Percentiles rank a stretch among this genome's conserved stretches.
Conservation (phyloP, 352 stramenopile genomes). For the Hyaloperonospora arabidopsidis region DNA sequence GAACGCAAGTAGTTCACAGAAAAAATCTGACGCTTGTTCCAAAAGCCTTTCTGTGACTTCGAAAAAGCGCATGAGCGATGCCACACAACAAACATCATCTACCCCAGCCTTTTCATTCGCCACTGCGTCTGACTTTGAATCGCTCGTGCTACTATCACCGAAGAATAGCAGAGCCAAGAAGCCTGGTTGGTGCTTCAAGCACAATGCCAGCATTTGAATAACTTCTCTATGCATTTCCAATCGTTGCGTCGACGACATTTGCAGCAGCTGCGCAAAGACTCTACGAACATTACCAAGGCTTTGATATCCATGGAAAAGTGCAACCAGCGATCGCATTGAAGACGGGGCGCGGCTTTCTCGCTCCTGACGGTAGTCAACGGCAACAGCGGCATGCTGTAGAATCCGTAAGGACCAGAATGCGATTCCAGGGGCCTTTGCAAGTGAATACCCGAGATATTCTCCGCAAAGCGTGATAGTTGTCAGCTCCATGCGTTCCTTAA, state of each 20-base stretch:
- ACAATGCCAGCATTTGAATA: constrained; percentile 45
- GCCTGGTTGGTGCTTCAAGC: constrained; percentile 47
- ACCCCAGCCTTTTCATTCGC: constrained; percentile 13
- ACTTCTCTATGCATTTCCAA: constrained; percentile 33
- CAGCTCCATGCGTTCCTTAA: constrained; percentile 29
- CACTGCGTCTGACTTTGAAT: constrained; percentile 10
- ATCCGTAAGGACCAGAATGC: constrained; percentile 43
- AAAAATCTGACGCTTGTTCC: constrained; percentile 46
- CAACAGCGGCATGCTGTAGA: constrained; percentile 37
- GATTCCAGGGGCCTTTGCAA: constrained; percentile 31
- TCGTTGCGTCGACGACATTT: constrained; percentile 17
- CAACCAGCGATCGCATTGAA: constrained; percentile 41
- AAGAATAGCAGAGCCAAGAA: constrained; percentile 55
- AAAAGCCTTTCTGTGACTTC: constrained; percentile 49
- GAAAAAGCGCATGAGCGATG: constrained; percentile 46
- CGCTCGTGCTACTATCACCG: constrained; percentile 16
- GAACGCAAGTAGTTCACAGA: constrained; percentile 50
- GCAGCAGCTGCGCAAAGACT: constrained; percentile 34
- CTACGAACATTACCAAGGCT: constrained; percentile 37
- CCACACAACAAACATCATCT: constrained; percentile 27
- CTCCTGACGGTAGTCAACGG: constrained; percentile 23
- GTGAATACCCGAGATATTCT: constrained; percentile 43
- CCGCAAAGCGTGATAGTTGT: constrained; percentile 50
- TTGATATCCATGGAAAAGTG: constrained; percentile 38
- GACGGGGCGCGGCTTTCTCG: constrained; percentile 12